Conservation (phyloP, 2,329 filamentous ascomycete species). For the Cryphonectria japonica region DNA sequence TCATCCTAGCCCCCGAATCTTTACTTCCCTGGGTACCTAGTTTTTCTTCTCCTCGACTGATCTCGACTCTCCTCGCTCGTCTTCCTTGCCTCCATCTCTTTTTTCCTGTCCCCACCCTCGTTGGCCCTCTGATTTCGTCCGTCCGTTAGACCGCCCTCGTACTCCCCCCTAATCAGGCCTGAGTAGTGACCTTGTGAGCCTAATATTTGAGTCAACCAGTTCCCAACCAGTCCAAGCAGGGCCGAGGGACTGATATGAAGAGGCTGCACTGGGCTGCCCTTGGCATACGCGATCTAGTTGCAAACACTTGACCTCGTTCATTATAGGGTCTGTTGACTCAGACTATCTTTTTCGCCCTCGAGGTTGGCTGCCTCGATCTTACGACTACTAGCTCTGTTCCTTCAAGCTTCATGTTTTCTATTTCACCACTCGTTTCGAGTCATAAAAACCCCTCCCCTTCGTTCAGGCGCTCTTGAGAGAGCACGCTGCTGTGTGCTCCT, state of each 20-base stretch:
- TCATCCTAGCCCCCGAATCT: constrained; percentile 18
- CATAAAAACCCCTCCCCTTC: not conserved
- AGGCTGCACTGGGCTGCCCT: not conserved
- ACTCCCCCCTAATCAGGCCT: not conserved
- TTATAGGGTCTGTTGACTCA: not conserved
- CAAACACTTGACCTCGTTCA: not conserved
- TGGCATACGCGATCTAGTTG: constrained; percentile 1
- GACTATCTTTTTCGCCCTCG: not conserved
- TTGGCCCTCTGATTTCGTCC: not conserved
- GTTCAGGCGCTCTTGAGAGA: not conserved
- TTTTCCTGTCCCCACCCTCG: not conserved
- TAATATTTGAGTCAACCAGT: not conserved
- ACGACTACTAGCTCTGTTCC: not conserved
- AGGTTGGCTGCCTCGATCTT: constrained; percentile 15
- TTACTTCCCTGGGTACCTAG: not conserved
- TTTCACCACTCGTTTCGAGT: not conserved
- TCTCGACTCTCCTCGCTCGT: constrained; percentile 5
- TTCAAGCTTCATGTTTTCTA: not conserved
- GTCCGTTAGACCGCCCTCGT: constrained; percentile 1
- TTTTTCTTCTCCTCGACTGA: not conserved
- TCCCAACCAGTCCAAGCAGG: constrained; percentile 7
- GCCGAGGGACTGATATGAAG: not conserved
- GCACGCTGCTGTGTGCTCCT: not conserved
- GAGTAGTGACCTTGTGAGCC: not conserved
- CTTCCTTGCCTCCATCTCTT: not conserved